Evolutionary conservation across 23 red algal genomes (phyloP).

Genomic region (Gracilariopsis chorda): DNA sequence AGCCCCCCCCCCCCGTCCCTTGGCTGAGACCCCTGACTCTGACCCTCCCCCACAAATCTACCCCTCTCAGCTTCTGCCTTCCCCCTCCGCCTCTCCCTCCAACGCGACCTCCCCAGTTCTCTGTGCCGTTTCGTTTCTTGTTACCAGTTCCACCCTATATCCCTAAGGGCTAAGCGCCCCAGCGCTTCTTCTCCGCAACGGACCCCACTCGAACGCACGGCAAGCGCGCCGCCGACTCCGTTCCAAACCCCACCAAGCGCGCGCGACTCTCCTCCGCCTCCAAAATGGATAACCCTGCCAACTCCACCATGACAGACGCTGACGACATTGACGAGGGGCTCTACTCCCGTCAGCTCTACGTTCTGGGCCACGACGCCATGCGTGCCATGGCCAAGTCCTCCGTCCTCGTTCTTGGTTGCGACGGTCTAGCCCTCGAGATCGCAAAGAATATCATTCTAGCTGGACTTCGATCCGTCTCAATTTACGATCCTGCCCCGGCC

Average conservation of each 20-base stretch:
- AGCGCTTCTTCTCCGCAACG: conserved; percentile 10
- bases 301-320: conserved; percentile 43
- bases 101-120: no score
- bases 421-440: conserved; percentile 91
- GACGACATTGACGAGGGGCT: conserved; percentile 94
- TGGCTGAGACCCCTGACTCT: conserved; percentile 3
- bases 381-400: conserved; percentile 78
- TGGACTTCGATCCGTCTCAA: conserved; percentile 76
- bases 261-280: conserved; percentile 19
- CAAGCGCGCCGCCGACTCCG: conserved; percentile 50
- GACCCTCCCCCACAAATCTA: no score
- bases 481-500: conserved; percentile 75
- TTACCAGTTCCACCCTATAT: no score
- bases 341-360: conserved; percentile 99
- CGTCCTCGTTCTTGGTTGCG: conserved; percentile 86
- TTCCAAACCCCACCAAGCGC: conserved; percentile 14
- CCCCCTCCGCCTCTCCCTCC: no score
- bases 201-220: neutral
- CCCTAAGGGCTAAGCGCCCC: no score
- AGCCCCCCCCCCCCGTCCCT: no score
- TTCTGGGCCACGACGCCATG: conserved; percentile 95
- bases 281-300: neutral
- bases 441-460: conserved; percentile 98
- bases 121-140: no score
- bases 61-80: no score